A percentile compares a stretch with the other conserved stretches of the same genome.
Conservation (phyloP, 2,329 filamentous ascomycete genomes). For the Claviceps humidiphila region DNA sequence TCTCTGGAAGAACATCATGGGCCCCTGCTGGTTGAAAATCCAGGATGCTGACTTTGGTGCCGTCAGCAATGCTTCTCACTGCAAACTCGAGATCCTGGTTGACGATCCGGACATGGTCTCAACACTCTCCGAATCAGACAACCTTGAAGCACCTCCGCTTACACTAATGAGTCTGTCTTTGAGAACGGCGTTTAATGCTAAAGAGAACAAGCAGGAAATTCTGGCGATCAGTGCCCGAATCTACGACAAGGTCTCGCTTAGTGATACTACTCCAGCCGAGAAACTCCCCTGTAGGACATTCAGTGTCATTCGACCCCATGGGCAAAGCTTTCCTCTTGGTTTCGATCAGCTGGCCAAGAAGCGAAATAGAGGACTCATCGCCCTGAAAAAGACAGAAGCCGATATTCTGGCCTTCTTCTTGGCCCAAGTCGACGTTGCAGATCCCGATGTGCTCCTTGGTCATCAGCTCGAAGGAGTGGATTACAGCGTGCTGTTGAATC, state of each 20-base stretch:
- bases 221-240: constrained; percentile 81
- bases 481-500: constrained; percentile 77
- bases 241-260: constrained; percentile 80
- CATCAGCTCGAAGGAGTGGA: constrained; percentile 97
- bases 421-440: constrained; percentile 72
- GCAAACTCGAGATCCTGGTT: constrained; percentile 83
- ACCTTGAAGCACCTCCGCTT: constrained; percentile 68
- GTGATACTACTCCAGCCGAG: constrained; percentile 77
- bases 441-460: constrained; percentile 87
- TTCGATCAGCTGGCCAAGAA: constrained; percentile 66
- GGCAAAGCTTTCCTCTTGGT: constrained; percentile 64
- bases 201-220: constrained; percentile 94
- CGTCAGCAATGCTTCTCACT: constrained; percentile 89
- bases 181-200: constrained; percentile 75
- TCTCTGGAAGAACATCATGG: constrained; percentile 98
- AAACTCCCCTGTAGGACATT: constrained; percentile 83
- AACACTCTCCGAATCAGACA: constrained; percentile 63
- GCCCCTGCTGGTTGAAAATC: constrained; percentile 92
- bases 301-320: constrained; percentile 75
- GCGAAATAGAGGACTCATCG: constrained; percentile 63
- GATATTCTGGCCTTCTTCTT: constrained; percentile 82
- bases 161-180: constrained; percentile 93
- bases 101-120: constrained; percentile 65
- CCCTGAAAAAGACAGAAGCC: constrained; percentile 69
- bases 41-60: constrained; percentile 70